phyloP scores from a whole-genome alignment of 768 basidiomycete genomes.

The Boletus tylopilopsis region DNA sequence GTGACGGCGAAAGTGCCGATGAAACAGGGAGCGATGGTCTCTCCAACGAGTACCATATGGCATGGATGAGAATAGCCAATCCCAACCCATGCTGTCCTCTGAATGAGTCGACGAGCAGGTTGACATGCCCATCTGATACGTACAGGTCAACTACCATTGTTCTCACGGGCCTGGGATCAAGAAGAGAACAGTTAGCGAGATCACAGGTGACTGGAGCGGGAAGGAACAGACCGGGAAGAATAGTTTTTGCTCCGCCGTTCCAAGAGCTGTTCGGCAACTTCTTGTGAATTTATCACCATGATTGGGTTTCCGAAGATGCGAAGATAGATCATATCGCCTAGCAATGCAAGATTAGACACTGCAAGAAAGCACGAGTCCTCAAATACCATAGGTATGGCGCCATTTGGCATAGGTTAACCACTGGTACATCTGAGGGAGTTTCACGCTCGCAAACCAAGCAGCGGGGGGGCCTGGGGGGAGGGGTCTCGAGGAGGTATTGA shows the following conservation, averaged over 20 bases:
- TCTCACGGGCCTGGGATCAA: conserved; percentile 30
- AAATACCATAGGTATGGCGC: conserved; percentile 40
- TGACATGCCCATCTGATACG: conserved; percentile 8
- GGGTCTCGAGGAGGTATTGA: conserved; percentile 3
- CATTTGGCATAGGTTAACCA: conserved; percentile 47
- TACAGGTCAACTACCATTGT: conserved; percentile 45
- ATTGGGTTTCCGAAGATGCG: conserved; percentile 44
- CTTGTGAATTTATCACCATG: conserved; percentile 42
- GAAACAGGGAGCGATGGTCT: conserved; percentile 37
- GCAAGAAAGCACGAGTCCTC: background rate
- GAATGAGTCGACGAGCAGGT: background rate
- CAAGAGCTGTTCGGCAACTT: conserved; percentile 40
- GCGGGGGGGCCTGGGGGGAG: conserved; percentile 42
- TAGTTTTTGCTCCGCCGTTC: conserved; percentile 44
- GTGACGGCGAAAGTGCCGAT: conserved; percentile 34
- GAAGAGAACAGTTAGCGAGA: background rate
- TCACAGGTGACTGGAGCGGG: background rate
- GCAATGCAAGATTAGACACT: background rate
- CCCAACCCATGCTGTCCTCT: conserved; percentile 41
- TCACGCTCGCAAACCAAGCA: conserved; percentile 33
- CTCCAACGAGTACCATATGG: conserved; percentile 36
- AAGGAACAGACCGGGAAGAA: conserved; percentile 33
- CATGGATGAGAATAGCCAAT: conserved; percentile 44
- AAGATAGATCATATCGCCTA: conserved; percentile 48
- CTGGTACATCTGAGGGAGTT: conserved; percentile 36